Percentiles rank a stretch among this genome's conserved stretches.
These are phyloP conservation scores for Rhododendron vialii DNA, from an alignment of 148 eudicot genomes.

Conservation along the genomic window DNA sequence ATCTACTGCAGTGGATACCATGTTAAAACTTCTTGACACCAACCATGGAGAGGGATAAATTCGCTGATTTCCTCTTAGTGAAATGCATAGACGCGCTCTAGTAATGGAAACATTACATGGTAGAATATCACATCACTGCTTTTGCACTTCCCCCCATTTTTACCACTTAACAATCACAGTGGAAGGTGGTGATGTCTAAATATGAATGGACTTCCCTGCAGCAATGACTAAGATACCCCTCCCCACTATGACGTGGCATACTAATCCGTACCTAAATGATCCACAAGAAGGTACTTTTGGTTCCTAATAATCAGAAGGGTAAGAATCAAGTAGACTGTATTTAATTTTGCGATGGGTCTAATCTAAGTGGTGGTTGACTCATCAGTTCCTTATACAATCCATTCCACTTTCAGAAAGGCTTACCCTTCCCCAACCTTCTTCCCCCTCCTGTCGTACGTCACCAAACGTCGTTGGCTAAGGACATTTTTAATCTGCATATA, in stretches of 20 bases:
- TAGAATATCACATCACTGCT: constrained; percentile 2
- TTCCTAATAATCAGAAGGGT: constrained; percentile 4
- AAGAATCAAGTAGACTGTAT: constrained; percentile 13
- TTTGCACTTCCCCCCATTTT: neutral
- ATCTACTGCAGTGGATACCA: neutral
- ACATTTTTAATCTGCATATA: neutral
- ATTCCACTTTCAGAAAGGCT: constrained; percentile 31
- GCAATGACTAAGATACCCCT: neutral
- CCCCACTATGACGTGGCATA: neutral
- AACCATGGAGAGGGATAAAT: neutral
- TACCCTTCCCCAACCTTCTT: constrained; percentile 17
- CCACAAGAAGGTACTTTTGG: neutral
- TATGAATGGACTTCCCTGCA: neutral
- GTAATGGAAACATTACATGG: constrained; percentile 4
- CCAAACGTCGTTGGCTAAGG: constrained; percentile 8
- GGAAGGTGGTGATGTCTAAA: neutral
- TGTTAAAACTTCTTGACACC: neutral
- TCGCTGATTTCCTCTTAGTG: neutral
- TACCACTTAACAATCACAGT: constrained; percentile 1
- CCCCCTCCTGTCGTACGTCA: constrained; percentile 14
- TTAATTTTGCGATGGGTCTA: constrained; percentile 12
- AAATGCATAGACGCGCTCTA: neutral
- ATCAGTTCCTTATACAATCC: constrained; percentile 17
- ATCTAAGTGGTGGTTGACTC: constrained; percentile 33
- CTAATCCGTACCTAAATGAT: neutral